Base-by-base conservation (phyloP, 805 yeast genomes). In the Pichia exigua region DNA sequence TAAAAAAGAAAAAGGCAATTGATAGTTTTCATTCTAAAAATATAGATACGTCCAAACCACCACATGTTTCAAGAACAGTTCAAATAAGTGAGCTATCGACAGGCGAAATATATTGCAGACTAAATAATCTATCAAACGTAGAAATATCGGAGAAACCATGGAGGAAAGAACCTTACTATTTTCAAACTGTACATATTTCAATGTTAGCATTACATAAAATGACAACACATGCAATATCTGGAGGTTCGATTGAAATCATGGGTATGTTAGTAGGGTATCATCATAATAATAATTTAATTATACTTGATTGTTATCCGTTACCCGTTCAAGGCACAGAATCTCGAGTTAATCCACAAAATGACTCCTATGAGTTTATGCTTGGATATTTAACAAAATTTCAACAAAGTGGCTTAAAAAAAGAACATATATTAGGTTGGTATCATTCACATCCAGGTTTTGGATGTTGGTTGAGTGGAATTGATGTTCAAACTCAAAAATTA, bases 261-360 rank as follows among this genome's bases (percentile, higher is more conserved):
- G 99, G 98, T 5, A 86, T 91, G 86, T 73, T 92, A 65, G 79
- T 91, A 0, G 98, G 99, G 1, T 77, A 86, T 11, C 70, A 78
- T 15, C 73, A 72, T 7, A 68, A 73, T 20, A 68, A 75, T 24
- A 72, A 73, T 8, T 76, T 90, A 53, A 75, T 85, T 2, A 85
- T 94, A 2, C 75, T 82, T 74, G 97, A 92, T 65, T 83, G 83
- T 11, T 92, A 85, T 65, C 83, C 90, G 15, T 69, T 94, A 40
- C 98, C 98, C 0, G 97, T 92, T 1, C 92, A 87, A 64, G 98
- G 98, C 1, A 91, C 98, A 0, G 98, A 94, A 65, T 88, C 97
- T 0, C 67, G 98, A 47, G 99, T 92, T 35, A 94, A 94, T 66
- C 97, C 98, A 0, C 90, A 87, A 62, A 82, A 83, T 18, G 98